These are phyloP conservation scores for Penicillium paradoxum DNA, from an alignment of 495 filamentous ascomycete genomes.

Conservation along the genomic window DNA sequence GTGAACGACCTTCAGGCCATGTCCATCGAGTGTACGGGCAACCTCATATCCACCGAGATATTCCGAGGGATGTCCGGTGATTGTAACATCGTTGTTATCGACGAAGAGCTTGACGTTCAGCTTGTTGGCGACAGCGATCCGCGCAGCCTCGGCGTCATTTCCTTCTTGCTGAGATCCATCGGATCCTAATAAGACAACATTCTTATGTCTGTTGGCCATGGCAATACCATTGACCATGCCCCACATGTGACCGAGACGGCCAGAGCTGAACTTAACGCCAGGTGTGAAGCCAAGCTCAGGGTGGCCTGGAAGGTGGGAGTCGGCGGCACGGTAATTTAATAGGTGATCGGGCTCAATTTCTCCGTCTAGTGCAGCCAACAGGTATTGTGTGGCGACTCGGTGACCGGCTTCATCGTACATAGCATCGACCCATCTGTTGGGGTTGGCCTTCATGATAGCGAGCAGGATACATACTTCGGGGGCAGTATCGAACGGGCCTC, in stretches of 20 bases:
- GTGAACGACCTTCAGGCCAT: slow-evolving; percentile 32
- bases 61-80: slow-evolving; percentile 35
- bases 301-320: slow-evolving; percentile 39
- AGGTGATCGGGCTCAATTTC: slow-evolving; percentile 36
- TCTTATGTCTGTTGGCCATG: slow-evolving; percentile 36
- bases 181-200: slow-evolving; percentile 32
- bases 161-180: slow-evolving; percentile 41
- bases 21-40: slow-evolving; percentile 27
- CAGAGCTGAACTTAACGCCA: slow-evolving; percentile 38
- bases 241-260: slow-evolving; percentile 41
- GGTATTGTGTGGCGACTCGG: slow-evolving; percentile 38
- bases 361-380: slow-evolving; percentile 32
- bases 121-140: slow-evolving; percentile 34
- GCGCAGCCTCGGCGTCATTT: slow-evolving; percentile 39
- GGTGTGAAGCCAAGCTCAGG: slow-evolving; percentile 38
- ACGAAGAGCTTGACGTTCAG: slow-evolving; percentile 39
- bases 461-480: slow-evolving; percentile 39
- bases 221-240: slow-evolving; percentile 37
- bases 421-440: slow-evolving; percentile 27
- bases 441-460: slow-evolving; percentile 33
- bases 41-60: slow-evolving; percentile 36
- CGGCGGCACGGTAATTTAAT: slow-evolving; percentile 36
- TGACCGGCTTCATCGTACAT: slow-evolving; percentile 39
- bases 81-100: slow-evolving; percentile 42
- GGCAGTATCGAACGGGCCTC: slow-evolving; percentile 40